Base-by-base conservation (phyloP, 2,329 filamentous ascomycete genomes). In the Neopestalotiopsis sp. region DNA sequence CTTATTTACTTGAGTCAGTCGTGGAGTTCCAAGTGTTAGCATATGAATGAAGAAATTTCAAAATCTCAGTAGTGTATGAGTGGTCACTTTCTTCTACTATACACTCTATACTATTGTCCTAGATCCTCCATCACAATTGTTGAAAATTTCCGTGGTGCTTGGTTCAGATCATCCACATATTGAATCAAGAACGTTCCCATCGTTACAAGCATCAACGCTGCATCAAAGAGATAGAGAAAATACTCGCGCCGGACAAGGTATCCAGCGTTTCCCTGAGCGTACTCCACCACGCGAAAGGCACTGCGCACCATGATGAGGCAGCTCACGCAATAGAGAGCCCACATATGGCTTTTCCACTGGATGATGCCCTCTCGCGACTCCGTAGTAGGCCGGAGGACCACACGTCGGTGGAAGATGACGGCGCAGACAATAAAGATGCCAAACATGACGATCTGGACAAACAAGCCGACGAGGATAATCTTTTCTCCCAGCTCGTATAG, bases 371-470 rank as follows among this genome's bases (percentile, higher is more conserved):
- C 30, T 42, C 62, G 65, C n/a, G 66, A 70, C 59, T 70, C 66
- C 4, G 20, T 52, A 2, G 74, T 75, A 4, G 75, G 75, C 2
- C 60, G n/a, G 1, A 34, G 30, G 32, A 58, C 17, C 49, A 52
- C 20, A 38, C 24, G 64, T 13, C 28, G 49, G 68, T 87, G 82
- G 74, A 86, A 86, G 0, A 83, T 69, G 3, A 79, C 69, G 0
- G 84, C 79, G 0, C 81, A 78, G 1, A 82, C 62, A 30, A 86
- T 75, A 71, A 89, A 89, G 59, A 86, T 77, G 17, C 78, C 78
- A 69, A 89, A 87, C 66, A 85, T 81, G 14, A 84, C 45, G 12
- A 89, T 78, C 71, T 89, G 86, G 7, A 88, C 73, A n/a, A 83
- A 75, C 4, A 89, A 75, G 10, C 86, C 86, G 3, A 71, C 81